Base-by-base conservation (phyloP, 768 basidiomycete species). In the Lactarius deliciosus region DNA sequence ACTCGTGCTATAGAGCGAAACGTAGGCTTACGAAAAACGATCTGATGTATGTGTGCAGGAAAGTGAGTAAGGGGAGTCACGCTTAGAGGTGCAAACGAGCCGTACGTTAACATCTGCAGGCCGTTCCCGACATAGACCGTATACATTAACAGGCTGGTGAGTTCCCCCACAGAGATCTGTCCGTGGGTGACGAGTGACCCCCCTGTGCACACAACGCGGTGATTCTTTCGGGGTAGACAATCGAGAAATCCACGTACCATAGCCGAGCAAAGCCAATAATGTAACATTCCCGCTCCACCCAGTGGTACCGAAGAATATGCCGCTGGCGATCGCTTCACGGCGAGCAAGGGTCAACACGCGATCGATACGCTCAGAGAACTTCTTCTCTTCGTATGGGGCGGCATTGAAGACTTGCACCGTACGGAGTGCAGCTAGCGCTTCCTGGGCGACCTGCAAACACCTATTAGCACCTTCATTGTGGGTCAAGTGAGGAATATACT, bases 251-350 rank as follows among this genome's bases (percentile, higher is more conserved):
- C 41, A 59, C 83, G 54, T 70, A 91, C 96, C 96, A 73, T 97
- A 99, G 54, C 94, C 94, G 38, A 99, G 80, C 32, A 99, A 78
- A 57, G 88, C 91, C 54, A 99, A 81, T 57, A 98, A 76, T 0
- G 96, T 95, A 61, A 96, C 81, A 73, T 98, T 98, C 13, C 96
- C 96, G 63, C 94, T 94, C 88, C 93, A 91, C 1, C 93, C 91
- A 0, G 90, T 93, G 61, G 87, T 86, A 20, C 95, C 96, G 75
- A 91, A 97, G 79, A 99, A 99, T 60, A 97, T 88, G 4, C 90
- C 94, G 64, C 87, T 90, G 1, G 96, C 96, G 68, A 91, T 80
- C 1, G 96, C 93, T 76, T 99, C 96, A 71, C 88, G 92, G 69
- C 85, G 85, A 2, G 89, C 91, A 43, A 98, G 84, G 87, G 79